phyloP scores from a whole-genome alignment of 306 rosid species.

The Pachyrhizus erosus region DNA sequence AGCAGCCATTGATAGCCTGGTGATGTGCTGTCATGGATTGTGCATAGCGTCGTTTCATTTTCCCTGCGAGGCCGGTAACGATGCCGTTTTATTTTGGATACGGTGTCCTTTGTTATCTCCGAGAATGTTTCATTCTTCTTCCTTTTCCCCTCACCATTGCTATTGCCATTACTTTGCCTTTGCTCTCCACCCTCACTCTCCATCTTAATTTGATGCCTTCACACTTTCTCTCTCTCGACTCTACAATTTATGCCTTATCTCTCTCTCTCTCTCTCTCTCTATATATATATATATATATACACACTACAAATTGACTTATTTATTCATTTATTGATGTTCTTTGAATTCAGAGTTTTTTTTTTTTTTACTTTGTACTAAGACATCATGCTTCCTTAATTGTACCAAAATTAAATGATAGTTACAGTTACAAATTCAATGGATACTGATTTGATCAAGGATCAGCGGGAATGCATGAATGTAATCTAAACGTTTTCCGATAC shows the following conservation, averaged over 20 bases:
- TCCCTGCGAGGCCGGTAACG: background rate
- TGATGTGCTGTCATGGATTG: background rate
- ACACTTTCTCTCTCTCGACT: background rate
- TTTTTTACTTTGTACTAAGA: too few relatives aligned
- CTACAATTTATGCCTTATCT: too few relatives aligned
- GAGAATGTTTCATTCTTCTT: background rate
- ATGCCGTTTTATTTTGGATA: background rate
- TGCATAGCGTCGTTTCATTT: background rate
- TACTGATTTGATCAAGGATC: too few relatives aligned
- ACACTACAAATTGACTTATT: too few relatives aligned
- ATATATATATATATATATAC: too few relatives aligned
- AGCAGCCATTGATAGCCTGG: slow-evolving; percentile 12
- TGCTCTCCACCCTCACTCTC: background rate
- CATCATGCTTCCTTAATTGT: too few relatives aligned
- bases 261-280: background rate
- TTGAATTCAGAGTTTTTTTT: too few relatives aligned
- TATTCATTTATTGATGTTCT: too few relatives aligned
- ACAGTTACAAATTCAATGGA: too few relatives aligned
- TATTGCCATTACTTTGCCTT: background rate
- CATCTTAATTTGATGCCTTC: background rate
- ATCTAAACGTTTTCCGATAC: background rate
- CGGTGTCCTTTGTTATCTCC: background rate
- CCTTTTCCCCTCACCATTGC: background rate
- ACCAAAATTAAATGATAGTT: too few relatives aligned
- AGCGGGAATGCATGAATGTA: too few relatives aligned